Conservation (phyloP, 164 flowering plant species). For the Macadamia integrifolia region DNA sequence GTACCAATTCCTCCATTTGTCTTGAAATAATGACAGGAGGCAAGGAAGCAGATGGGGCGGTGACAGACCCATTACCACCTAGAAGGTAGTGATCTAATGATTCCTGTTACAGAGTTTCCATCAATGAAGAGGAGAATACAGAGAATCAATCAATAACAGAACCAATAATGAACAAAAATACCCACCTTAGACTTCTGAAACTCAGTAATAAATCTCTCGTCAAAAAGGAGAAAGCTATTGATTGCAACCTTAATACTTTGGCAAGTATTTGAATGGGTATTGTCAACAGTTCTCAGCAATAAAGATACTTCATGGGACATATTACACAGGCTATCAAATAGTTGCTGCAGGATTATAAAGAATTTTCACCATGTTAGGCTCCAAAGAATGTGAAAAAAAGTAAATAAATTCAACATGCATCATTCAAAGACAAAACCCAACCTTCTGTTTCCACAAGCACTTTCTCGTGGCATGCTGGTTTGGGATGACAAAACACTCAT, state of each 20-base stretch:
- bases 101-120: slow-evolving; percentile 41
- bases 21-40: slow-evolving; percentile 42
- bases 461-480: slow-evolving; percentile 37
- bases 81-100: slow-evolving; percentile 55
- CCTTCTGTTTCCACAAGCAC: slow-evolving; percentile 96
- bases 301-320: slow-evolving; percentile 46
- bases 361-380: not conserved
- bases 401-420: not conserved
- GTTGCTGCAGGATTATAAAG: slow-evolving; percentile 42
- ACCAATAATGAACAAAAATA: not conserved
- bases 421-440: slow-evolving; percentile 10
- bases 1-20: slow-evolving; percentile 45
- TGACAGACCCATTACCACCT: slow-evolving; percentile 23
- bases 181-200: slow-evolving; percentile 65
- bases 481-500: slow-evolving; percentile 20
- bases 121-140: not conserved
- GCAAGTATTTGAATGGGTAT: slow-evolving; percentile 49
- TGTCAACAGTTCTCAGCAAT: slow-evolving; percentile 47
- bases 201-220: slow-evolving; percentile 45
- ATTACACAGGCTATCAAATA: slow-evolving; percentile 57
- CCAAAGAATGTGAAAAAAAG: not conserved
- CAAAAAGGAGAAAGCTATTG: slow-evolving; percentile 23
- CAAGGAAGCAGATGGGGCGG: slow-evolving; percentile 15
- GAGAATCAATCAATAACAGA: not conserved
- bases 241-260: slow-evolving; percentile 35